Percentiles rank a stretch among this genome's conserved stretches.
phyloP scores from a whole-genome alignment of 192 early-diverging fungal species.

The Umbelopsis vinacea region DNA sequence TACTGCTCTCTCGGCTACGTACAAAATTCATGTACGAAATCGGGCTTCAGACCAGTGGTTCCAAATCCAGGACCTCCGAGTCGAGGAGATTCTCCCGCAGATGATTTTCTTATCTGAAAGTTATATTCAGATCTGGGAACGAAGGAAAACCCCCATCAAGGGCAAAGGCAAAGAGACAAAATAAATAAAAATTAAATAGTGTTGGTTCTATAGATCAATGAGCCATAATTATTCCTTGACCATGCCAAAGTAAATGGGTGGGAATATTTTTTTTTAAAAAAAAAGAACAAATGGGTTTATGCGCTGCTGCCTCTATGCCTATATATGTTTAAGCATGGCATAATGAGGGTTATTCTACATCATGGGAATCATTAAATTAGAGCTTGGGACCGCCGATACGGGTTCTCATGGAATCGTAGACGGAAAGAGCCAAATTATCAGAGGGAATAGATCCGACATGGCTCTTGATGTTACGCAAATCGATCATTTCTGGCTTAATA shows the following conservation, averaged over 20 bases:
- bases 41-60: constrained; percentile 89
- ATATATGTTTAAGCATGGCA: too few relatives aligned
- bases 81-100: constrained; percentile 91
- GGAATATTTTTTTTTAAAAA: too few relatives aligned
- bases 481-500: constrained; percentile 61
- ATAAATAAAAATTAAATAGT: neutral
- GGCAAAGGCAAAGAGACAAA: neutral
- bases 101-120: constrained; percentile 93
- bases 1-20: constrained; percentile 67
- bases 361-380: neutral
- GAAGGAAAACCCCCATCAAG: neutral
- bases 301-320: too few relatives aligned
- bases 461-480: constrained; percentile 43
- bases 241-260: too few relatives aligned
- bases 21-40: constrained; percentile 83
- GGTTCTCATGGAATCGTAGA: constrained; percentile 32
- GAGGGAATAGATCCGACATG: constrained; percentile 34
- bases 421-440: constrained; percentile 29
- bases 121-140: constrained; percentile 79
- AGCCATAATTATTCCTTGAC: too few relatives aligned
- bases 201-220: too few relatives aligned
- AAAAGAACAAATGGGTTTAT: too few relatives aligned
- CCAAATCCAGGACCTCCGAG: constrained; percentile 91
- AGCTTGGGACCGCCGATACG: constrained; percentile 8
- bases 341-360: neutral